Evolutionary conservation across 768 basidiomycete genomes (phyloP).

Genomic region (Suillus weaverae): DNA sequence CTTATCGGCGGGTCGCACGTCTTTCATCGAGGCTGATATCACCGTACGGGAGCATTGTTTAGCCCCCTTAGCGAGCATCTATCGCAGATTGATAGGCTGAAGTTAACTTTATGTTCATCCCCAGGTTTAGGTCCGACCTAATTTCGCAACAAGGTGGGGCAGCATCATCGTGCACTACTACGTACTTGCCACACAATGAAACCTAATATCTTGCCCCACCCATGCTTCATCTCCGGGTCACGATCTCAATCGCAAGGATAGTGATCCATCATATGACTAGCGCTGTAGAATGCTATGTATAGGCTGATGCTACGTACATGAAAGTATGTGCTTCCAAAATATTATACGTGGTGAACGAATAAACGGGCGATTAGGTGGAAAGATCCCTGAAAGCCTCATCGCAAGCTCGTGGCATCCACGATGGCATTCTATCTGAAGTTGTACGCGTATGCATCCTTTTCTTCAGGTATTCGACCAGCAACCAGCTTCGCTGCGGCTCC

Average conservation of each 20-base stretch:
- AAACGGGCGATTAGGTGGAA: slow-evolving; percentile 1
- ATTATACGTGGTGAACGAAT: background rate
- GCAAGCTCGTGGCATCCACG: slow-evolving; percentile 31
- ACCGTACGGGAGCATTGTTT: background rate
- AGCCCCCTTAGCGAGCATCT: background rate
- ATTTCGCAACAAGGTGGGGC: background rate
- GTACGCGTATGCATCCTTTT: slow-evolving; percentile 61
- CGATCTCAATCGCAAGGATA: background rate
- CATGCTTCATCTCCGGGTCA: background rate
- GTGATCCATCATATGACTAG: background rate
- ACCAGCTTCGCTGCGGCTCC: slow-evolving; percentile 42
- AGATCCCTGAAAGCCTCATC: slow-evolving; percentile 7
- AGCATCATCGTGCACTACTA: background rate
- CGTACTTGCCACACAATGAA: background rate
- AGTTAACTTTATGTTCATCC: background rate
- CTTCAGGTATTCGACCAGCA: slow-evolving; percentile 58
- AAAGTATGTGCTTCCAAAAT: background rate
- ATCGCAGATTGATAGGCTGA: background rate
- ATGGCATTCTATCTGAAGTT: slow-evolving; percentile 66
- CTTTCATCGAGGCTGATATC: background rate
- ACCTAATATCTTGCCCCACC: slow-evolving; percentile 1
- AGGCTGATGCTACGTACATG: slow-evolving; percentile 1
- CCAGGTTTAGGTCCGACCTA: background rate
- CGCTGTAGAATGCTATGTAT: background rate
- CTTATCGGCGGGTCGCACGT: background rate